Evolutionary conservation across 148 eudicot species (phyloP), one percentile per base, ranked within the genome.

Genomic region (Amaranthus palmeri): DNA sequence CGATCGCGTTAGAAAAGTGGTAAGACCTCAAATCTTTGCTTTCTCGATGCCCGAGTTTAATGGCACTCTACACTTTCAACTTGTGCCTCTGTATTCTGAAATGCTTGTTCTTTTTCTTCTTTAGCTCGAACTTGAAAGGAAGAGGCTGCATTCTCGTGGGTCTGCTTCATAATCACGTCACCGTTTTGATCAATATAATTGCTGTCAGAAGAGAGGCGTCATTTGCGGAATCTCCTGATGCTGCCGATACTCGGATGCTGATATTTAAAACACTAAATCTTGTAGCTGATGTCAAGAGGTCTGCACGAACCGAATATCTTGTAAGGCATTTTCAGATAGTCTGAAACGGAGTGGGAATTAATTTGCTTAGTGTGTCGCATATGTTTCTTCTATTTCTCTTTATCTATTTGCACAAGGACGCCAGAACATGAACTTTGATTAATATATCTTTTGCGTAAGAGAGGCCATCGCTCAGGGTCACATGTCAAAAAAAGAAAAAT

Each of bases 1-100:
- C 69, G 97, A 91, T 18, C 97, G 97, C 13, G 98, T 95, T 71
- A 88, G 86, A 74, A 95, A 95, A 95, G 98, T 95, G 97, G 98
- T 95, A 85, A 73, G 92, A 64, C 47, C 61, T 50, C 52, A 6
- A 54, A 1, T 60, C 15, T 53, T 12, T 52, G 7, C 36, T 49
- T 74, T 46, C 12, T 51, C 11, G 8, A 60, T 18, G 36, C 7
- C 7, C 40, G 13, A 51, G 14, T 40, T 3, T 58, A 45, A 0
- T 14, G n/a, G n/a, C 4, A 40, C 17, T 65, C 13, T 0, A 8
- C 4, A 10, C 66, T 65, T 65, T 48, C 49, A 8, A 18, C 36
- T 17, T 60, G 17, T 53, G 51, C 47, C 61, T 4, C 44, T 72
- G 42, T 4, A 54, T 68, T 47, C 57, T 51, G 25, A 41, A 72